Evolutionary conservation across 331 rosid species (phyloP).

Genomic region (Quercus lobata): DNA sequence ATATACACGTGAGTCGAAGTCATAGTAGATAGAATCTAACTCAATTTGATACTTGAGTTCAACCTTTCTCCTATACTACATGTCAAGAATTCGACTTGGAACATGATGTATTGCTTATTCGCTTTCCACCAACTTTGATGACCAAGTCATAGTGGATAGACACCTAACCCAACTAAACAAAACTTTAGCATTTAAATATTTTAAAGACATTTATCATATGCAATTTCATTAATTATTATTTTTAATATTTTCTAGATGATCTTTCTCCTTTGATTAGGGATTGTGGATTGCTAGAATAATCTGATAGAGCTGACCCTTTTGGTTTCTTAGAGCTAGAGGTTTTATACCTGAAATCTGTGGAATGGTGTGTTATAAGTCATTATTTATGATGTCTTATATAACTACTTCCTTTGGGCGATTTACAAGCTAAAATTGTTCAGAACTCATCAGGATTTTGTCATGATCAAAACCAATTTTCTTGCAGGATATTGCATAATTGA

Average conservation of each 20-base stretch:
- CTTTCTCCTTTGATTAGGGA: background rate
- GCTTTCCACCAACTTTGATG: too few species aligned
- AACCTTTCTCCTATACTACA: too few species aligned
- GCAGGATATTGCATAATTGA: conserved; percentile 80
- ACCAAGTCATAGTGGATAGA: too few species aligned
- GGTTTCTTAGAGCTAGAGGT: background rate
- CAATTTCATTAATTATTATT: too few species aligned
- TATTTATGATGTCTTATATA: background rate
- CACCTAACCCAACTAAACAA: too few species aligned
- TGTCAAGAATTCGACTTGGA: background rate
- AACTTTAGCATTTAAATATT: too few species aligned
- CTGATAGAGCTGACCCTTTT: background rate
- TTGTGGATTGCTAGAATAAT: background rate
- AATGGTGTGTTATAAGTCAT: background rate
- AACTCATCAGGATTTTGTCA: background rate
- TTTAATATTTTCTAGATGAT: background rate
- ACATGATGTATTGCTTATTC: too few species aligned
- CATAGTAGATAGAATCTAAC: too few species aligned
- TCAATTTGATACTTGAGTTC: too few species aligned
- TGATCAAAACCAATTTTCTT: conserved; percentile 13
- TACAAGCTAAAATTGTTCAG: background rate
- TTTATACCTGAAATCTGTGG: background rate
- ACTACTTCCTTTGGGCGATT: background rate
- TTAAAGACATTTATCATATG: too few species aligned
- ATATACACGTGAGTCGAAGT: too few species aligned